Evolutionary conservation across 257 asterid species (phyloP), one percentile per base, ranked within the genome.

Genomic region (Solanum dulcamara): DNA sequence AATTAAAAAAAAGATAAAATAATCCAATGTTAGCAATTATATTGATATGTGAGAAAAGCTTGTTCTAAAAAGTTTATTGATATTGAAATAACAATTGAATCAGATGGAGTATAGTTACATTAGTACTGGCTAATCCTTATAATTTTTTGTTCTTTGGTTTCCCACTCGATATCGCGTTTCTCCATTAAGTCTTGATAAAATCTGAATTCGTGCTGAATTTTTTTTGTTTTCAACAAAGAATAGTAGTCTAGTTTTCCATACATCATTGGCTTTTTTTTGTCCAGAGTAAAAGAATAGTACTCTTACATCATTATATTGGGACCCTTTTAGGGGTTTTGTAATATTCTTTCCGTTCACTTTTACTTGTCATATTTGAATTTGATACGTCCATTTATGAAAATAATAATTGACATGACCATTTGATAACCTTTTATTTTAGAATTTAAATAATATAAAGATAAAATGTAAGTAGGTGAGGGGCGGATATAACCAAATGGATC

Each of bases 131-230:
- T 3, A 18, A 53, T 53, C 12, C 4, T 53, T 1, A 0, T 53
- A 53, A 53, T 7, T 6, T 53, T 57, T n/a, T n/a, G 12, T 57
- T 22, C 26, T 57, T 57, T 22, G 28, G 5, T 48, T 48, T 22
- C 13, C 13, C 6, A 57, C 3, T 10, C 7, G 24, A 0, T 53
- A 1, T 17, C n/a, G 10, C 10, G 4, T 53, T 53, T 53, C 24
- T 53, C 18, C 8, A 40, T 40, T 40, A 1, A 40, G 10, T 0
- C 13, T 1, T 0, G 7, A 48, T 13, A 13, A 13, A 13, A 48
- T 48, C 0, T 48, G 0, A 48, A 48, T 48, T 4, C 2, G 0
- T 48, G 2, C 15, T 0, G 2, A 48, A 14, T 13, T 0, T 0
- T 10, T 14, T 48, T 0, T 0, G 3, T 57, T n/a, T 57, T 24